Evolutionary conservation across 2,329 filamentous ascomycete species (phyloP).

Genomic region (Fusarium oligoseptatum): DNA sequence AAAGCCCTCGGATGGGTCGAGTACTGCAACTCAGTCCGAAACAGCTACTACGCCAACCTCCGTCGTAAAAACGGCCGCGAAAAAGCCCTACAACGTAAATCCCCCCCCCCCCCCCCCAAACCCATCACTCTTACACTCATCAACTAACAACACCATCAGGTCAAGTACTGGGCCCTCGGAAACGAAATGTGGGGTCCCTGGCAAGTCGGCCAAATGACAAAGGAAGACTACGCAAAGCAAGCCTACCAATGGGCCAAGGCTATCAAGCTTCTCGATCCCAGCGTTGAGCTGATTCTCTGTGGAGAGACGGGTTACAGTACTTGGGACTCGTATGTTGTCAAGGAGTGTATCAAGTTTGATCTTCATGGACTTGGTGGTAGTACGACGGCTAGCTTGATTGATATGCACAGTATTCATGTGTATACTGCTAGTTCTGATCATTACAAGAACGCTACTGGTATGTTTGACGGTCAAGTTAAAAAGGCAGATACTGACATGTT

Average conservation of each 20-base stretch:
- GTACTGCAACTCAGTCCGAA: constrained; percentile 84
- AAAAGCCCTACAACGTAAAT: constrained; percentile 75
- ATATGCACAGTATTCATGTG: constrained; percentile 86
- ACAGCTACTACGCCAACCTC: constrained; percentile 86
- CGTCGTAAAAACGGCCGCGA: constrained; percentile 80
- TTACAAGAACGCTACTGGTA: constrained; percentile 62
- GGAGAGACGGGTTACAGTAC: constrained; percentile 76
- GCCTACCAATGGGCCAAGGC: constrained; percentile 81
- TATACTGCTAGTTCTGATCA: constrained; percentile 74
- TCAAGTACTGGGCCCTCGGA: constrained; percentile 89
- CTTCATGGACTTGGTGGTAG: constrained; percentile 52
- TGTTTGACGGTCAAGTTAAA: not conserved
- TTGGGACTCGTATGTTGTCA: constrained; percentile 82
- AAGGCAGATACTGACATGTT: not conserved
- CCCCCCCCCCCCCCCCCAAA: too few species aligned
- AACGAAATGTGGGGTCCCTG: constrained; percentile 79
- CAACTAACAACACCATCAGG: constrained; percentile 41
- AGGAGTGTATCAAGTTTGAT: constrained; percentile 69
- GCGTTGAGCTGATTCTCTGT: constrained; percentile 78
- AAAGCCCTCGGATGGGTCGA: constrained; percentile 80
- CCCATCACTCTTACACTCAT: not conserved
- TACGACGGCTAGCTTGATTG: constrained; percentile 64
- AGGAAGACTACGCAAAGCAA: constrained; percentile 77
- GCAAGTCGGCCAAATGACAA: constrained; percentile 77
- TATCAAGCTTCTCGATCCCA: constrained; percentile 78